Conservation (phyloP, 148 eudicot genomes). For the Rheum nobile region DNA sequence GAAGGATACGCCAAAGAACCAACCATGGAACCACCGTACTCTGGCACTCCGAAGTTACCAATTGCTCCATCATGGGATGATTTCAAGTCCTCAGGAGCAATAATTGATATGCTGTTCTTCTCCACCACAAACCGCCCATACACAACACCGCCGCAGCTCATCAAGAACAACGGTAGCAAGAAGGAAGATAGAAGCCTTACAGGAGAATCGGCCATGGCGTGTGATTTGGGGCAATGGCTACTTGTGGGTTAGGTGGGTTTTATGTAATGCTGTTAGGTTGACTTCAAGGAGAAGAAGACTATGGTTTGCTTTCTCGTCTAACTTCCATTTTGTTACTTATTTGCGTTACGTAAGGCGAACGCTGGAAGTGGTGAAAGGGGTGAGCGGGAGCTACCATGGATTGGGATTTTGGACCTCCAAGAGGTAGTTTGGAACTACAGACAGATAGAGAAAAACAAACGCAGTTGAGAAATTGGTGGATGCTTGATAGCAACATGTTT, state of each 20-base stretch:
- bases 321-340: neutral
- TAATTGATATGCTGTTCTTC: constrained; percentile 47
- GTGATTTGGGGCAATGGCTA: neutral
- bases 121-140: constrained; percentile 67
- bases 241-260: neutral
- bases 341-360: neutral
- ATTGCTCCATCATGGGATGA: constrained; percentile 65
- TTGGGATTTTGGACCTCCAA: neutral
- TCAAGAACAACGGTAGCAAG: neutral
- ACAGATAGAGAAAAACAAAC: neutral
- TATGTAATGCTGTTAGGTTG: neutral
- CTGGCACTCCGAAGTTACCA: constrained; percentile 84
- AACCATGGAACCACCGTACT: constrained; percentile 82
- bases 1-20: constrained; percentile 61
- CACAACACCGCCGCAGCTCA: neutral
- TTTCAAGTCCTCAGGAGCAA: constrained; percentile 38
- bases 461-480: neutral
- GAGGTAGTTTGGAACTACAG: neutral
- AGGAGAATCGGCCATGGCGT: constrained; percentile 5
- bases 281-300: neutral
- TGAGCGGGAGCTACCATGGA: constrained; percentile 5
- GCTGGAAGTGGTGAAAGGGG: neutral
- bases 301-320: neutral
- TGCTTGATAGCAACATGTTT: neutral
- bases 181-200: neutral